These are phyloP conservation scores for Megacollybia platyphylla DNA, from an alignment of 1,284 basidiomycete genomes.

Conservation along the genomic window DNA sequence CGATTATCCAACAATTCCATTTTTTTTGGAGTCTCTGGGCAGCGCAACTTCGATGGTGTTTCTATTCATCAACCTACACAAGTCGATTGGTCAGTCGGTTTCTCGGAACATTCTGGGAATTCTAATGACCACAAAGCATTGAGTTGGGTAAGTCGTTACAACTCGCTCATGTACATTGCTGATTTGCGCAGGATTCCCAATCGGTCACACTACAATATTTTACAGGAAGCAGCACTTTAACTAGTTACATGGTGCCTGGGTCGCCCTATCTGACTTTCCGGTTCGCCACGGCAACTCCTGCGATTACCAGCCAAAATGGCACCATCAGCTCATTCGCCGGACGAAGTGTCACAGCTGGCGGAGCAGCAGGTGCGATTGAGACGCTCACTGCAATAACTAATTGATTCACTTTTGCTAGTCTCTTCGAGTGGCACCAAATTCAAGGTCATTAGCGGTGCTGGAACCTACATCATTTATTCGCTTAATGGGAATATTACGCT, in stretches of 20 bases:
- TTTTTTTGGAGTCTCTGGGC: slow-evolving; percentile 18
- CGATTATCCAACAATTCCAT: slow-evolving; percentile 13
- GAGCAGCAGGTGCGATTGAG: too few species aligned
- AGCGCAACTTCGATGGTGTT: slow-evolving; percentile 17
- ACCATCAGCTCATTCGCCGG: slow-evolving; percentile 16
- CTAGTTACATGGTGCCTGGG: slow-evolving; percentile 18
- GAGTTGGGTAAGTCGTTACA: slow-evolving; percentile 13
- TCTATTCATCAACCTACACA: slow-evolving; percentile 18
- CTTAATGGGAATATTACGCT: slow-evolving; percentile 15
- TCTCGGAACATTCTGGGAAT: slow-evolving; percentile 17
- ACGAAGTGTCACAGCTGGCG: slow-evolving; percentile 10
- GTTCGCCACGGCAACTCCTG: slow-evolving; percentile 16
- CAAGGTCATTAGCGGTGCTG: slow-evolving; percentile 13
- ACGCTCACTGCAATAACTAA: too few species aligned
- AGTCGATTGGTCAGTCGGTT: slow-evolving; percentile 19
- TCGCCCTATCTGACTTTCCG: slow-evolving; percentile 20
- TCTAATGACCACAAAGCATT: slow-evolving; percentile 16
- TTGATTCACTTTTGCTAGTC: slow-evolving; percentile 7
- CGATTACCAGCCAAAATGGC: slow-evolving; percentile 15
- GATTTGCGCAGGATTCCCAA: slow-evolving; percentile 15
- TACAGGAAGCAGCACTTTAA: slow-evolving; percentile 15
- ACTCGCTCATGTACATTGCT: background rate
- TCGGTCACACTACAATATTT: slow-evolving; percentile 20
- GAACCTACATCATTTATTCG: slow-evolving; percentile 19
- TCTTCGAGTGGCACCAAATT: slow-evolving; percentile 16